Conservation (phyloP, 208 protist species). For the Lotmaria passim region DNA sequence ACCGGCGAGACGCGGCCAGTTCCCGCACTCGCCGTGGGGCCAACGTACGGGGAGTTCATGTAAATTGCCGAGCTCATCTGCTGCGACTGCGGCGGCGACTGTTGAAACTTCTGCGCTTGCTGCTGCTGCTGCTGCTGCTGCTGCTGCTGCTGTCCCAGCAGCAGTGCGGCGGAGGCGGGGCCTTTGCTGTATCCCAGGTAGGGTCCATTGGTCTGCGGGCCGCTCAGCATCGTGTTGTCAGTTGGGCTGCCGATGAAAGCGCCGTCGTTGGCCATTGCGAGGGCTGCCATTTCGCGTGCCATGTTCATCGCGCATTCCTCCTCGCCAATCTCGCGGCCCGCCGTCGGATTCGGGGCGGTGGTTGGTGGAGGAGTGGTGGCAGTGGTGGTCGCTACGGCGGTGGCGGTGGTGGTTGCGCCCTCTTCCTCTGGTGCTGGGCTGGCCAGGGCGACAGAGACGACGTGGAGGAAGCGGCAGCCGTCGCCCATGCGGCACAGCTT, state of each 20-base stretch:
- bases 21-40: neutral
- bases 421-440: constrained; percentile 42
- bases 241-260: constrained; percentile 22
- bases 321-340: constrained; percentile 23
- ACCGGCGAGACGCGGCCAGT: constrained; percentile 31
- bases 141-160: neutral
- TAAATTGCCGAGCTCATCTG: constrained; percentile 2
- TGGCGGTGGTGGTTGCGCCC: neutral
- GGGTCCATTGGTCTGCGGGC: constrained; percentile 11
- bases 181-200: constrained; percentile 13
- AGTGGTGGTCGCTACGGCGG: neutral
- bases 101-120: constrained; percentile 5
- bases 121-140: constrained; percentile 3
- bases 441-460: constrained; percentile 52
- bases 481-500: constrained; percentile 79
- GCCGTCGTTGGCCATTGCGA: constrained; percentile 31
- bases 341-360: neutral
- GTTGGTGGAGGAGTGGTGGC: neutral
- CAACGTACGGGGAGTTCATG: constrained; percentile 24
- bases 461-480: constrained; percentile 81
- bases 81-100: constrained; percentile 6
- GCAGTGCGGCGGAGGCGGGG: neutral
- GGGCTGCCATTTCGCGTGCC: constrained; percentile 37
- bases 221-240: constrained; percentile 22
- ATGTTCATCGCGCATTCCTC: constrained; percentile 38